Evolutionary conservation across 169 alveolate genomes (phyloP), one percentile per base, ranked within the genome.

Genomic region (Cryptosporidium parvum): DNA sequence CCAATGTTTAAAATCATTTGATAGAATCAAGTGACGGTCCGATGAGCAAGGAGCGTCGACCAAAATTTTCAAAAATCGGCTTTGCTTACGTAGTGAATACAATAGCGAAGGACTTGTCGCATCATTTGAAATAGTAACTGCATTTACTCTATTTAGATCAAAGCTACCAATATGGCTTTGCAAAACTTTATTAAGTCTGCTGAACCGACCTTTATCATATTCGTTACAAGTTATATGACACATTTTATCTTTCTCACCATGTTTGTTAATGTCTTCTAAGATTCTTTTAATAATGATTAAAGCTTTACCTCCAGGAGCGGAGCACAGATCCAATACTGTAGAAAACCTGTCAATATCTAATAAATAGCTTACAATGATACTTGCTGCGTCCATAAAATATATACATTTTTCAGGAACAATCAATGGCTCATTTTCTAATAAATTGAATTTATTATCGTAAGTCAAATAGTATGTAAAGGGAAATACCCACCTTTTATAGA

Each of bases 261-360:
- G 44, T 45, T 61, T 37, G 26, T 18, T 31, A n/a, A 91, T 70
- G 21, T 85, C 75, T 8, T 87, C 91, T 21, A 84, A 53, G 29
- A 93, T 86, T 58, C 94, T 86, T 29, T 85, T 75, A 31, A 91
- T 37, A 16, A 94, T 69, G 21, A 94, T 93, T 69, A 95, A 93
- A 35, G 95, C 85, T 58, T 94, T 95, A 2, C 97, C 97, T 18
- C 97, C 98, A 10, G 97, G 96, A 42, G 97, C 94, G 5, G 97
- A 94, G 91, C 97, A 96, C 92, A 94, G 75, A 75, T 96, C 98
- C 23, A 96, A 86, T 39, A 96, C 94, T 48, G 91, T 51, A 37
- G 94, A 95, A 31, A 87, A 86, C 1, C 93, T 85, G 31, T 80
- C 45, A 14, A 80, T 45, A 18, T 18, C 45, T 16, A 80, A 44